Base-by-base conservation (phyloP, 2,329 filamentous ascomycete genomes). In the Aspergillus luchuensis region DNA sequence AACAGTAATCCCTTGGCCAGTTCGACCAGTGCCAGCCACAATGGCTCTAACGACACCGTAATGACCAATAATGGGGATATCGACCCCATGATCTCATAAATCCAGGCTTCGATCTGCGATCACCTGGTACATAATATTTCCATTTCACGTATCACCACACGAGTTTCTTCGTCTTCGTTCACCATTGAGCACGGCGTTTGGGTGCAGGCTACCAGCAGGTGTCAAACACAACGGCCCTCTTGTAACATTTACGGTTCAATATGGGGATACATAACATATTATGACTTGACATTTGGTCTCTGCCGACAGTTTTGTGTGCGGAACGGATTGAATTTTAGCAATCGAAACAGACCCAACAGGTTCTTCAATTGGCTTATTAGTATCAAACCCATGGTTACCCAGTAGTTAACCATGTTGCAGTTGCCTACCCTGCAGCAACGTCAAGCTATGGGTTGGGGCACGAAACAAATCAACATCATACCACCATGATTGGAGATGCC, bases 51-150 rank as follows among this genome's bases (percentile, higher is more conserved):
- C 66, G 77, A 79, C 67, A 76, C 74, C 49, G 66, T 76, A 60
- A 78, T 79, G 76, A 70, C 75, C 58, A 76, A 76, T 64, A 77
- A 76, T 60, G 74, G 73, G 36, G 76, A 79, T 41, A 61, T 74
- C 33, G 78, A 79, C 53, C 67, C 73, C 19, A 79, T 79, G 76
- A 73, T 77, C 45, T 73, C 72, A 30, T 79, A 67, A 74, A 58
- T 33, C 36, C 57, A 36, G 33, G 11, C 13, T 62, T 60, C 65
- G 30, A 56, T 61, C 56, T 39, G 50, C 28, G 50, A 50, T 30
- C 19, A 8, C 19, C 15, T 23, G 25, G 36, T 7, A 23, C 38
- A 43, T 58, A 38, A 57, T 60, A 33, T 23, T 52, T 38, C 38
- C 4, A 41, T 21, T 39, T 49, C 13, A n/a, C 17, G 13, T 55